Base-by-base conservation (phyloP, 2,329 filamentous ascomycete species). In the Achaetomium macrosporum region DNA sequence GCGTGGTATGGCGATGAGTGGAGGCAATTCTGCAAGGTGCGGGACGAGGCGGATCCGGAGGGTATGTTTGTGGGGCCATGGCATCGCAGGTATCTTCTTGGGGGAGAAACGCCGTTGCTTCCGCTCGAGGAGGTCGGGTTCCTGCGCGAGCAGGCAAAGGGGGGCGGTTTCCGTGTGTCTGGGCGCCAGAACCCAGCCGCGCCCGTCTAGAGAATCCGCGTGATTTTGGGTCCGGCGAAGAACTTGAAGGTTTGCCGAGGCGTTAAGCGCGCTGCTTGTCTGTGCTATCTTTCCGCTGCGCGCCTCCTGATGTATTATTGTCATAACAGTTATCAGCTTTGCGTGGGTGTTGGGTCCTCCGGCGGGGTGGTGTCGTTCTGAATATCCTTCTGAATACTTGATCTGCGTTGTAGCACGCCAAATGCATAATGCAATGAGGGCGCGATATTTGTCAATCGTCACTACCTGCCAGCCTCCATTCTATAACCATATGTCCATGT, bases 11-110 rank as follows among this genome's bases (percentile, higher is more conserved):
- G 83, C 17, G 66, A 75, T 7, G 73, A 83, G 56, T 73, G 90
- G 61, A 66, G 71, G 19, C 72, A 78, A 48, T 92, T 83, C 78
- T 71, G 82, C 47, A 71, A 72, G 41, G 77, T 90, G 13, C 76
- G 87, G 55, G 74, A 81, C 51, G 75, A 82, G 58, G 78, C 81
- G 37, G 87, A 92, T 64, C 83, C 84, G 0, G 82, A 89, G 56
- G 87, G 87, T 49, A 83, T 91, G 77, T 92, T 92, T 69, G 76
- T 92, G 13, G 92, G 92, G 2, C 84, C 90, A 45, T 99, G 92
- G 92, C 90, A 96, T 69, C 77, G 87, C 29, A 78, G 85, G 47
- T 81, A 82, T 62, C 73, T 96, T 17, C 66, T 83, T 40, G 69
- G 68, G 30, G 50, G 25, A 15, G 44, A 29, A 20, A 9, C 35